These are phyloP conservation scores for Epicoccum nigrum DNA, from an alignment of 2,329 filamentous ascomycete genomes.

Conservation along the genomic window DNA sequence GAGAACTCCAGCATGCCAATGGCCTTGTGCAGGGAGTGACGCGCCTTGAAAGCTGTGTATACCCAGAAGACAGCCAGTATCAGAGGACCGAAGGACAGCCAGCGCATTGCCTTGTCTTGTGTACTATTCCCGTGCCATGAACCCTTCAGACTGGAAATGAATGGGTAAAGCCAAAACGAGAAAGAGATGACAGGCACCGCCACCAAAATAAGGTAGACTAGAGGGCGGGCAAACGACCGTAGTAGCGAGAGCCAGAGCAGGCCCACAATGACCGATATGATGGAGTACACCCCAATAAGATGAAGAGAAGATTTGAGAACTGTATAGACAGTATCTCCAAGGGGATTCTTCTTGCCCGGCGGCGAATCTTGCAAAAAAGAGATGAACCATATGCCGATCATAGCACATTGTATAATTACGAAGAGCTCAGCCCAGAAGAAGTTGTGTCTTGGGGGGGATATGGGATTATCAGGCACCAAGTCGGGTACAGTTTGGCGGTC, in stretches of 20 bases:
- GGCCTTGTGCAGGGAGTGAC: conserved; percentile 79
- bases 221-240: conserved; percentile 82
- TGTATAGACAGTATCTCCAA: conserved; percentile 94
- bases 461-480: conserved; percentile 59
- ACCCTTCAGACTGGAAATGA: conserved; percentile 87
- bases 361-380: conserved; percentile 87
- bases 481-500: conserved; percentile 62
- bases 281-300: conserved; percentile 86
- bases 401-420: conserved; percentile 78
- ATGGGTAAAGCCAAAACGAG: conserved; percentile 88
- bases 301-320: conserved; percentile 86
- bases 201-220: conserved; percentile 80
- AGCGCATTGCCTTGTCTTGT: conserved; percentile 91
- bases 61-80: conserved; percentile 78
- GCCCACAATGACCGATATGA: conserved; percentile 87
- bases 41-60: conserved; percentile 80
- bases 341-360: conserved; percentile 69
- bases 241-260: conserved; percentile 89
- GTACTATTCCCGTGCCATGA: conserved; percentile 73
- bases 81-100: conserved; percentile 78
- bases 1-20: conserved; percentile 92
- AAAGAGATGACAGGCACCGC: conserved; percentile 85
- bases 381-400: conserved; percentile 87
- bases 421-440: conserved; percentile 91
- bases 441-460: conserved; percentile 67